Evolutionary conservation across 2,329 filamentous ascomycete species (phyloP).

Genomic region (Stromatinia cepivora): DNA sequence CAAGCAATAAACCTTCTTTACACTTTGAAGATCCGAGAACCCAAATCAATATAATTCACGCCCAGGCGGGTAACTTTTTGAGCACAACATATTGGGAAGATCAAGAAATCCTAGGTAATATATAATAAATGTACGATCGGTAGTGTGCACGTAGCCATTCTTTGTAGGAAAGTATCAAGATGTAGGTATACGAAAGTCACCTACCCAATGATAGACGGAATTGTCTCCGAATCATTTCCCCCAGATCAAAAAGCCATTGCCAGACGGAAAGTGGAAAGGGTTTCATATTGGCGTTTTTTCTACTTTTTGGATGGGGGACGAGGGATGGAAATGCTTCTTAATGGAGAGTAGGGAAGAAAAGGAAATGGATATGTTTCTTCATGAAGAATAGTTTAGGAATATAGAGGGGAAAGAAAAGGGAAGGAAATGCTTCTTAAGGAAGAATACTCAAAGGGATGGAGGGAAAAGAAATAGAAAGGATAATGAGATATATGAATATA

Average conservation of each 20-base stretch:
- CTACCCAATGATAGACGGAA: not conserved
- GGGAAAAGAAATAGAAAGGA: not conserved
- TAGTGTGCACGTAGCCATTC: not conserved
- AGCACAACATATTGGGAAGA: not conserved
- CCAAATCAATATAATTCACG: not conserved
- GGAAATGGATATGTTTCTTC: not conserved
- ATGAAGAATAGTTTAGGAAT: not conserved
- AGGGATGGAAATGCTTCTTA: not conserved
- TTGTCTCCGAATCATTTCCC: not conserved
- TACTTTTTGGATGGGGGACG: not conserved
- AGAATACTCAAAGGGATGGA: not conserved
- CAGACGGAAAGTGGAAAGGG: not conserved
- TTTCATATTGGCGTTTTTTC: not conserved
- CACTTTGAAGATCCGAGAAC: not conserved
- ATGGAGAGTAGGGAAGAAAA: not conserved
- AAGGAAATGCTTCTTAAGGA: too few relatives aligned
- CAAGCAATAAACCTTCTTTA: not conserved
- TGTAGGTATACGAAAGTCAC: not conserved
- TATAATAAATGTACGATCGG: not conserved
- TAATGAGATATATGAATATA: not conserved
- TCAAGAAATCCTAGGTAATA: not conserved
- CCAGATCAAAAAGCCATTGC: slow-evolving; percentile 4
- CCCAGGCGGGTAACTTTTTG: not conserved
- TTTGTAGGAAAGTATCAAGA: not conserved
- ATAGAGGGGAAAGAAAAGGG: not conserved